Percentiles rank a stretch among this genome's conserved stretches.
Conservation (phyloP, 2,329 filamentous ascomycete species). For the Chaetomium globosum region DNA sequence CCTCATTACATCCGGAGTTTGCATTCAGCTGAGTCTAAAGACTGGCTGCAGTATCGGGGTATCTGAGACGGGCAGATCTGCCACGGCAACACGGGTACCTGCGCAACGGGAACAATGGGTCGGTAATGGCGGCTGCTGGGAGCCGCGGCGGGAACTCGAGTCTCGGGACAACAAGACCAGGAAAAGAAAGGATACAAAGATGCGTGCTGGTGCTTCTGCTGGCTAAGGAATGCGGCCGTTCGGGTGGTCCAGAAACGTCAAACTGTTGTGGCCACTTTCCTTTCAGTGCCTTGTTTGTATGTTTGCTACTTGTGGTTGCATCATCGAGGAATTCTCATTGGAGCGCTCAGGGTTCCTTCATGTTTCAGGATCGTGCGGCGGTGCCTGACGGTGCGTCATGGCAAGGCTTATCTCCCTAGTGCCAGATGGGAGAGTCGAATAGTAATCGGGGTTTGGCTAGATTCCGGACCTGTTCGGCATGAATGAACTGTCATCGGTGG, state of each 20-base stretch:
- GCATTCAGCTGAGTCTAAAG: neutral
- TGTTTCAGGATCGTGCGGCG: constrained; percentile 12
- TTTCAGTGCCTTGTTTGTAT: constrained; percentile 1
- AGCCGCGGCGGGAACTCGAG: neutral
- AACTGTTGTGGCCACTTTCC: too few relatives aligned
- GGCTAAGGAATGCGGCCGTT: neutral
- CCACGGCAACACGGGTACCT: neutral
- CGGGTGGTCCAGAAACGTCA: neutral
- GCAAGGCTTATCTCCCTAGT: neutral
- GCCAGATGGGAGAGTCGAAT: neutral
- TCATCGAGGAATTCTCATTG: neutral
- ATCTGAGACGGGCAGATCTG: neutral
- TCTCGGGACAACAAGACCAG: neutral
- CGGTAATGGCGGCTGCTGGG: constrained; percentile 1
- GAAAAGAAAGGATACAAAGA: neutral
- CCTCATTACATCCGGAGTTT: neutral
- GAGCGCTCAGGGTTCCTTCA: constrained; percentile 2
- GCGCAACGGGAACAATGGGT: constrained; percentile 1
- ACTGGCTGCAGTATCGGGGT: constrained; percentile 6
- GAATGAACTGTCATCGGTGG: neutral
- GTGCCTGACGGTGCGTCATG: neutral
- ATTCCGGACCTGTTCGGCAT: neutral
- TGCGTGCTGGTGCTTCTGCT: neutral
- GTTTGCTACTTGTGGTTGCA: constrained; percentile 6
- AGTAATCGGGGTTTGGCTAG: neutral